A percentile compares a stretch with the other conserved stretches of the same genome.
Conservation (phyloP, 148 eudicot species). For the Rhododendron vialii region DNA sequence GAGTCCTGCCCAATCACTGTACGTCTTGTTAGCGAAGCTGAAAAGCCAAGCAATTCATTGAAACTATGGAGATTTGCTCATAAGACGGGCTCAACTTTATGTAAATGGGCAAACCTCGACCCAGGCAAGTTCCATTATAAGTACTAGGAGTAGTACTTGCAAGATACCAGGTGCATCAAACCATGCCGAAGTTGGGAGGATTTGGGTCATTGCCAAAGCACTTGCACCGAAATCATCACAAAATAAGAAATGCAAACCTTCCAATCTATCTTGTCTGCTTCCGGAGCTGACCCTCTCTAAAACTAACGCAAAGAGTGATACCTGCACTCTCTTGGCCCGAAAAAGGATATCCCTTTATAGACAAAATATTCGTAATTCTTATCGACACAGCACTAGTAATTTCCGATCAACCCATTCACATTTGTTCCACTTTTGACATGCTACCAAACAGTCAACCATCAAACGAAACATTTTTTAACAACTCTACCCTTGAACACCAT, state of each 20-base stretch:
- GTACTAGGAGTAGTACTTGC: not conserved
- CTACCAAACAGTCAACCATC: not conserved
- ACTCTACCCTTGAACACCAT: not conserved
- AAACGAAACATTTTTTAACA: not conserved
- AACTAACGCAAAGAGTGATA: not conserved
- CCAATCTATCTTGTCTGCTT: not conserved
- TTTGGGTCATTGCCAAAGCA: not conserved
- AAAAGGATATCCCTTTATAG: not conserved
- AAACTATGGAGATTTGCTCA: not conserved
- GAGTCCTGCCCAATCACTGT: not conserved
- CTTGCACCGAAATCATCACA: not conserved
- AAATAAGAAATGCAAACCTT: not conserved
- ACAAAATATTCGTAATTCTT: not conserved
- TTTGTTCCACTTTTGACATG: not conserved
- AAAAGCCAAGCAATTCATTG: not conserved
- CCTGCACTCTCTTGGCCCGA: not conserved
- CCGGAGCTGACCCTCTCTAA: not conserved
- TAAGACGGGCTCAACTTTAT: not conserved
- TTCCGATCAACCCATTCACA: not conserved
- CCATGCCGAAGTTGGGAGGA: not conserved
- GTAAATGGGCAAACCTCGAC: too few relatives aligned
- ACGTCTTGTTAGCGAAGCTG: not conserved
- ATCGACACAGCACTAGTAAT: not conserved
- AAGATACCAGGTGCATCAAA: not conserved
- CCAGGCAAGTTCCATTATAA: not conserved